Evolutionary conservation across 306 rosid species (phyloP).

Genomic region (Parietaria judaica): DNA sequence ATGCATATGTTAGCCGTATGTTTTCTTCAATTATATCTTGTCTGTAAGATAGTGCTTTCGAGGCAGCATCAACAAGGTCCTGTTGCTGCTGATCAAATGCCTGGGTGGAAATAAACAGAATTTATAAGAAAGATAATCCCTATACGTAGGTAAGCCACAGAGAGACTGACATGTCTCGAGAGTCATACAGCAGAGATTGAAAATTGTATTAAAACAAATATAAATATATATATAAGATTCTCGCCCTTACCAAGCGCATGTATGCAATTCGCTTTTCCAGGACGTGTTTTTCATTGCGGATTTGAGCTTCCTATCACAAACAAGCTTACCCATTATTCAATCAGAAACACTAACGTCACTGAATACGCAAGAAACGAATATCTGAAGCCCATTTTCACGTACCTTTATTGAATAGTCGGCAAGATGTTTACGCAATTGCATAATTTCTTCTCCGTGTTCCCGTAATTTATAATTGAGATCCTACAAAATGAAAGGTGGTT

Average conservation of each 20-base stretch:
- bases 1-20: constrained; percentile 72
- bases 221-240: not conserved
- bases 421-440: constrained; percentile 67
- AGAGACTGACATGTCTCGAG: not conserved
- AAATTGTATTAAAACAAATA: constrained; percentile 1
- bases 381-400: constrained; percentile 19
- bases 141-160: not conserved
- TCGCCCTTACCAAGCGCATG: constrained; percentile 63
- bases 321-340: constrained; percentile 11
- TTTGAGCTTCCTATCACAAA: constrained; percentile 65
- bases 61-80: constrained; percentile 44
- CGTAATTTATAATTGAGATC: constrained; percentile 54
- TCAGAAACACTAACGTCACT: not conserved
- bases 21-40: constrained; percentile 97
- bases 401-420: constrained; percentile 88
- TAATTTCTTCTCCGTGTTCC: constrained; percentile 82
- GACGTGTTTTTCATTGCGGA: constrained; percentile 69
- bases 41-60: constrained; percentile 45
- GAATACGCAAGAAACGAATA: not conserved
- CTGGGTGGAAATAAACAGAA: constrained; percentile 13
- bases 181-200: not conserved
- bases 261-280: constrained; percentile 94
- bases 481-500: constrained; percentile 14
- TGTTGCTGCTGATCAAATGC: constrained; percentile 54
- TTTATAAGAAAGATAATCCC: not conserved